These are phyloP conservation scores for Phytophthora capsici DNA, from an alignment of 352 stramenopile genomes.

Conservation along the genomic window DNA sequence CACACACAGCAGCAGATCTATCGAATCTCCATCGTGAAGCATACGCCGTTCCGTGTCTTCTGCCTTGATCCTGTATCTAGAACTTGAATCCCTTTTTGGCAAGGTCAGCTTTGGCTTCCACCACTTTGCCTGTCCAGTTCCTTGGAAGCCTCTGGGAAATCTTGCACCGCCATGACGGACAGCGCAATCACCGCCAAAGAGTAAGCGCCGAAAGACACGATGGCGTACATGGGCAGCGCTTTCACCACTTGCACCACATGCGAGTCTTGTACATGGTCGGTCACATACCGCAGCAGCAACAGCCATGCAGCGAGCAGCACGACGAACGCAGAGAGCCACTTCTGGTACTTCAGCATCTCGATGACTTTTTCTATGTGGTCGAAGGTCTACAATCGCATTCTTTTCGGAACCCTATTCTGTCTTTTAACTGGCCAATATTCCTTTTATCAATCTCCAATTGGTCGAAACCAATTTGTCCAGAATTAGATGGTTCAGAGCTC, in stretches of 20 bases:
- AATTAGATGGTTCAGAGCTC: constrained; percentile 26
- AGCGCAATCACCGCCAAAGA: constrained; percentile 71
- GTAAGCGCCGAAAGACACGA: constrained; percentile 78
- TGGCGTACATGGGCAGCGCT: constrained; percentile 69
- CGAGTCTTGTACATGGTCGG: constrained; percentile 36
- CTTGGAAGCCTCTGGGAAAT: constrained; percentile 71
- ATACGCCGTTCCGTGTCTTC: not conserved
- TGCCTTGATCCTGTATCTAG: constrained; percentile 11
- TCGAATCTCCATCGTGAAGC: too few species aligned
- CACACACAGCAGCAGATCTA: not conserved
- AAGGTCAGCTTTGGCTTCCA: constrained; percentile 71
- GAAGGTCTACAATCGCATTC: constrained; percentile 4
- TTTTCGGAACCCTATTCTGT: not conserved
- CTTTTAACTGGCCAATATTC: constrained; percentile 12
- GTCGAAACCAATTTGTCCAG: constrained; percentile 10
- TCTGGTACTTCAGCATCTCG: constrained; percentile 83
- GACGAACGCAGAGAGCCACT: constrained; percentile 62
- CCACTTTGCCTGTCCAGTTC: constrained; percentile 72
- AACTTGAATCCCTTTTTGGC: constrained; percentile 66
- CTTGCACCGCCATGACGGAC: constrained; percentile 73
- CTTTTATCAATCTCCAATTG: constrained; percentile 7
- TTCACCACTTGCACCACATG: constrained; percentile 59
- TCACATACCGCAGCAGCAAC: constrained; percentile 52
- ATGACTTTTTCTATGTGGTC: constrained; percentile 14
- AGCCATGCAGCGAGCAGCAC: constrained; percentile 62